phyloP scores from a whole-genome alignment of 2,329 filamentous ascomycete species.

The Lachnellula cervina region DNA sequence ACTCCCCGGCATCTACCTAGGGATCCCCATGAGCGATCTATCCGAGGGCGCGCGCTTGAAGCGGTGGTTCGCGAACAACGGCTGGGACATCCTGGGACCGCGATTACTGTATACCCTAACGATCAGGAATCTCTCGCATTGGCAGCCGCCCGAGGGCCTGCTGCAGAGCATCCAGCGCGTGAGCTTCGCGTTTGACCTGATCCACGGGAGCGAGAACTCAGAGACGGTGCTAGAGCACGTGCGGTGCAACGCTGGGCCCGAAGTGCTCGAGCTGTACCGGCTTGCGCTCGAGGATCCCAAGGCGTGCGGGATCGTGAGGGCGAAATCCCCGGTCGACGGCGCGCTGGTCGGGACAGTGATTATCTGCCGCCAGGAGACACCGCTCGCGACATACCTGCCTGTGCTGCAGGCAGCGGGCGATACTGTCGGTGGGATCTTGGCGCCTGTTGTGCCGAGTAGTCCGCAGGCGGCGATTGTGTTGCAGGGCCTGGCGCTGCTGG shows the following conservation, averaged over 20 bases:
- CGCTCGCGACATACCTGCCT: conserved; percentile 57
- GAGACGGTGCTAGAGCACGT: conserved; percentile 60
- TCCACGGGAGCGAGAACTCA: conserved; percentile 58
- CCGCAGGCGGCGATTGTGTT: conserved; percentile 59
- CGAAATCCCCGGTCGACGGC: conserved; percentile 57
- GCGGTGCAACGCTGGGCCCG: conserved; percentile 57
- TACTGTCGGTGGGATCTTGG: conserved; percentile 57
- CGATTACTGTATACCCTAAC: conserved; percentile 60
- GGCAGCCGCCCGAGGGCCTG: conserved; percentile 58
- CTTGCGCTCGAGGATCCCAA: conserved; percentile 56
- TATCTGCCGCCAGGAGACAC: conserved; percentile 55
- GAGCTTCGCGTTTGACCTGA: conserved; percentile 58
- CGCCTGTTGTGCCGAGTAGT: conserved; percentile 58
- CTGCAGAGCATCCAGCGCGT: conserved; percentile 48
- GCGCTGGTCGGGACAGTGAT: conserved; percentile 60
- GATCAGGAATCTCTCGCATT: conserved; percentile 53
- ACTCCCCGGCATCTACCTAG: conserved; percentile 80
- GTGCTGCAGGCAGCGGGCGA: conserved; percentile 49
- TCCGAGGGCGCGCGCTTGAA: conserved; percentile 43
- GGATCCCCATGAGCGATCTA: conserved; percentile 64
- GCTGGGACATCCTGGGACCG: conserved; percentile 72
- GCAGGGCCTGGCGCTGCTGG: conserved; percentile 60
- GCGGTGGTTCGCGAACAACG: conserved; percentile 84
- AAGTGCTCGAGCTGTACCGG: conserved; percentile 61
- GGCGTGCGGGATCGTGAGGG: conserved; percentile 61